Conservation (phyloP, 768 basidiomycete genomes). For the Pleurotus djamor region DNA sequence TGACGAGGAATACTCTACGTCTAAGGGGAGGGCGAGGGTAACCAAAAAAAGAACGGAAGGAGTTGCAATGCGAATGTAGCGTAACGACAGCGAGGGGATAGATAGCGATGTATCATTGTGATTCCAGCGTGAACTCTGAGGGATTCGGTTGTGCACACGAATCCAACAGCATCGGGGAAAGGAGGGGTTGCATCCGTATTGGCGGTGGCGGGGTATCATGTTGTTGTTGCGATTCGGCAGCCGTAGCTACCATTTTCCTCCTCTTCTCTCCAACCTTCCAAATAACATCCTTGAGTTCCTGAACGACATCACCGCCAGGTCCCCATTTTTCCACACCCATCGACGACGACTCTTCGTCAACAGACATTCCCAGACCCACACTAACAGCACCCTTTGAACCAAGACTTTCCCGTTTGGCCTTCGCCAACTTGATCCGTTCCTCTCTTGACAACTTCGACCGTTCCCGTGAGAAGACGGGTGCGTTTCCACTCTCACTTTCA, state of each 20-base stretch:
- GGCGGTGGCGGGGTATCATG: neutral
- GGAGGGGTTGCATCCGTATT: neutral
- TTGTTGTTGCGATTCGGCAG: slow-evolving; percentile 15
- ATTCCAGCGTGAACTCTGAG: neutral
- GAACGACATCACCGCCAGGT: slow-evolving; percentile 76
- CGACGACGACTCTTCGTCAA: slow-evolving; percentile 12
- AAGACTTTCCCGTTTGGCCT: slow-evolving; percentile 47
- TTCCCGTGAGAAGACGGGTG: slow-evolving; percentile 45
- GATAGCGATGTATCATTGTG: neutral
- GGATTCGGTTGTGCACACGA: neutral
- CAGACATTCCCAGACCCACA: slow-evolving; percentile 18
- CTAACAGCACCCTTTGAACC: slow-evolving; percentile 17
- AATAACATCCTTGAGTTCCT: slow-evolving; percentile 84
- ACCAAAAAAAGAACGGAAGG: neutral
- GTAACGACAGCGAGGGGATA: neutral
- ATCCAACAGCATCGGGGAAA: neutral
- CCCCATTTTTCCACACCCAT: slow-evolving; percentile 53
- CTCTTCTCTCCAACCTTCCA: slow-evolving; percentile 80
- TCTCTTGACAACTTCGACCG: slow-evolving; percentile 68
- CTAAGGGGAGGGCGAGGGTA: neutral
- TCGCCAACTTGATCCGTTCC: slow-evolving; percentile 65
- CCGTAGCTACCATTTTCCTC: slow-evolving; percentile 39
- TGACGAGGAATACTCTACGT: neutral
- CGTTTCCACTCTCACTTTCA: slow-evolving; percentile 57
- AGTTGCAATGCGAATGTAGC: neutral